Evolutionary conservation across 2,329 filamentous ascomycete genomes (phyloP), one percentile per base, ranked within the genome.

Genomic region (Aureobasidium sp.): DNA sequence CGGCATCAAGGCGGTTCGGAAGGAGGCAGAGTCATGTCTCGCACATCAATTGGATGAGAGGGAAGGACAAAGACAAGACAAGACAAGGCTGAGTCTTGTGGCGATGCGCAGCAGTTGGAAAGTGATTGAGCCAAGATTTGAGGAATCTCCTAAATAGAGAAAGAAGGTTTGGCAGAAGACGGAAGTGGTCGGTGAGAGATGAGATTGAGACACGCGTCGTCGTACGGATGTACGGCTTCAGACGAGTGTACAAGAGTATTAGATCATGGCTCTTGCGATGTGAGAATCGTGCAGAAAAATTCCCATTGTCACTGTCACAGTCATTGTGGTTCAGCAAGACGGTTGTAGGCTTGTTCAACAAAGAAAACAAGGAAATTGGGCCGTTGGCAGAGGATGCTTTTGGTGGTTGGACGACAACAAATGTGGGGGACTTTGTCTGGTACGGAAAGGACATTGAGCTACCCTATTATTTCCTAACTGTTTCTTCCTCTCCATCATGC

Each of bases 311-410:
- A 12, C 27, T 7, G 27, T 24, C 4, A 21, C 24, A 29, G 32
- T 27, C 2, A 29, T 37, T 27, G 22, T 21, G 3, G 32, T 17
- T 6, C 6, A 38, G 12, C 4, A 12, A 34, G 45, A 47, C n/a
- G 19, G 29, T 35, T 34, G 42, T 24, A 4, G 22, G 21, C 37
- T 49, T 49, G 16, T 38, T 29, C 45, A 38, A 49, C 45, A 49
- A 49, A 49, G 45, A 29, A 29, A 38, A 27, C 45, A 49, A n/a
- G 45, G 45, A 49, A 49, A 49, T 49, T 49, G 45, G 27, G 32
- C 45, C 42, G 42, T 47, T 47, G 34, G 16, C 14, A 10, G 12
- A 16, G 17, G 45, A 49, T 49, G 45, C 45, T 49, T 49, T 49
- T 49, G 34, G 45, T 11, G 6, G 14, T 16, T 25, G 21, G 34